Base-by-base conservation (phyloP, 108 stramenopile species). In the Bacterosira constricta region DNA sequence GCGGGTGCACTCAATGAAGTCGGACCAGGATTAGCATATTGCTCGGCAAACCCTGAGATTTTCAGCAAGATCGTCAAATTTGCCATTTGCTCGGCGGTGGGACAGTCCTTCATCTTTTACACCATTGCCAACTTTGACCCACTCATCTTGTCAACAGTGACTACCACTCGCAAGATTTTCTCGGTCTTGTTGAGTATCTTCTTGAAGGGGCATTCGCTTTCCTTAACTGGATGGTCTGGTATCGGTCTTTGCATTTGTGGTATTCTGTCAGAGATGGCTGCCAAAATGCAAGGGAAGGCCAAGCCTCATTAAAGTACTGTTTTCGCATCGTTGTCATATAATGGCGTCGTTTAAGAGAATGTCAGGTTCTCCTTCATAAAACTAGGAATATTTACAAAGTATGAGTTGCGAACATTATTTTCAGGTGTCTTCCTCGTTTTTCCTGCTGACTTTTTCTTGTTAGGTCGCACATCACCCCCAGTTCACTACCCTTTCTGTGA, bases 31-130 rank as follows among this genome's bases (percentile, higher is more conserved):
- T 45, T 88, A n/a, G 79, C 82, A 15, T 97, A 88, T 72, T 81
- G 91, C 80, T 25, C 83, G 6, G 89, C 66, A 13, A 93, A 97
- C 64, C 96, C 93, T n/a, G 90, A 90, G 42, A 88, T 98, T 53
- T 45, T 96, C 38, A 69, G 70, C 73, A 96, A 96, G 63, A 89
- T 97, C 54, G 65, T 88, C 71, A 90, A 89, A 60, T 99, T 98
- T 75, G 87, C 96, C 27, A 49, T 94, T 21, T 96, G 97, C 73
- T 95, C 94, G 4, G 98, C 99, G 11, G 83, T 96, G 30, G 99
- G 99, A 4, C 99, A 99, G 80, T 94, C 92, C 63, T 98, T 98
- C 85, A 98, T 99, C 84, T 99, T 98, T 76, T 97, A 92, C 84
- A 98, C 97, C 30, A 96, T 99, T 89, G 89, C 94, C 69, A 94